These are phyloP conservation scores for Podospora australis DNA, from an alignment of 495 filamentous ascomycete species.

Conservation along the genomic window DNA sequence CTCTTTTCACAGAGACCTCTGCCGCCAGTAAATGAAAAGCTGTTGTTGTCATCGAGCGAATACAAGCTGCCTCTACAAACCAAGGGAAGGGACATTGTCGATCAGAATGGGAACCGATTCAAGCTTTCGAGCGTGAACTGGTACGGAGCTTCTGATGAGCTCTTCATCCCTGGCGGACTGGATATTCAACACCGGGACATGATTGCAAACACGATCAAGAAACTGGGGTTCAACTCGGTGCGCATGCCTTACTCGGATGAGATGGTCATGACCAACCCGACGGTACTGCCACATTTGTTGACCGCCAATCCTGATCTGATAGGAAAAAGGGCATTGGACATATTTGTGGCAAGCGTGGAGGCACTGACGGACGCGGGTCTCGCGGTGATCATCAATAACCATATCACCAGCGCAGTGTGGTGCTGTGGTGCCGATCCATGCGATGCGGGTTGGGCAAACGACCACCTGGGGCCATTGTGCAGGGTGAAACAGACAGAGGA, in stretches of 20 bases:
- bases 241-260: constrained; percentile 57
- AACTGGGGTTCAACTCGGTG: constrained; percentile 57
- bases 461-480: constrained; percentile 47
- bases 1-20: constrained; percentile 38
- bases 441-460: constrained; percentile 53
- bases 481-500: constrained; percentile 49
- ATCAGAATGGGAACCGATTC: constrained; percentile 42
- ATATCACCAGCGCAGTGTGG: constrained; percentile 56
- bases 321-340: constrained; percentile 45
- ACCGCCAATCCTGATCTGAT: constrained; percentile 49
- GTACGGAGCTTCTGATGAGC: constrained; percentile 56
- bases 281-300: constrained; percentile 40
- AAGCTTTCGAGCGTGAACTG: constrained; percentile 56
- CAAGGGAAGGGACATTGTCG: constrained; percentile 48
- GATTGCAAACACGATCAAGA: constrained; percentile 46
- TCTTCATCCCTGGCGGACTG: constrained; percentile 54
- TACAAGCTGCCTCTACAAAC: constrained; percentile 47
- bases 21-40: constrained; percentile 30
- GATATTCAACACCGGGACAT: constrained; percentile 50
- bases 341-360: constrained; percentile 46
- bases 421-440: constrained; percentile 56
- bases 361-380: constrained; percentile 51
- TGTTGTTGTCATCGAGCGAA: constrained; percentile 28
- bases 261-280: constrained; percentile 49
- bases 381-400: constrained; percentile 55